Evolutionary conservation across 2,329 filamentous ascomycete species (phyloP).

Genomic region (Talaromyces sp.): DNA sequence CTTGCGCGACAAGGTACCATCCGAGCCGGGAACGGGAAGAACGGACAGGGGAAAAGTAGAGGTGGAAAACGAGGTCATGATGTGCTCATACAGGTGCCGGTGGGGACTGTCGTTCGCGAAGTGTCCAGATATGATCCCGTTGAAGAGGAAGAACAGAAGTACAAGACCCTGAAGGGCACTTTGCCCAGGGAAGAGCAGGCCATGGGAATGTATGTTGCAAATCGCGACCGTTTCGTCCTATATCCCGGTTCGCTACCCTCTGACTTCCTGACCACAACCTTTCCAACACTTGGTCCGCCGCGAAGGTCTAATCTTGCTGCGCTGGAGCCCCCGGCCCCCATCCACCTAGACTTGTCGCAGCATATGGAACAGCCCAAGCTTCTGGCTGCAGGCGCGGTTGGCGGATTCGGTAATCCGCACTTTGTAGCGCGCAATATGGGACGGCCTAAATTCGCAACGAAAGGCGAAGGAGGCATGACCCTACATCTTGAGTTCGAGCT

Average conservation of each 20-base stretch:
- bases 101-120: slow-evolving; percentile 87
- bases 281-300: slow-evolving; percentile 56
- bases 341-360: slow-evolving; percentile 68
- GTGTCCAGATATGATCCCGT: slow-evolving; percentile 73
- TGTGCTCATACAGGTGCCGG: slow-evolving; percentile 81
- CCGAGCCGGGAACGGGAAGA: slow-evolving; percentile 43
- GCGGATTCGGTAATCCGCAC: slow-evolving; percentile 89
- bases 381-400: slow-evolving; percentile 80
- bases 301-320: slow-evolving; percentile 57
- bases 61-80: slow-evolving; percentile 79
- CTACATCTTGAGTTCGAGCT: slow-evolving; percentile 83
- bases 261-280: slow-evolving; percentile 59
- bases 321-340: slow-evolving; percentile 67
- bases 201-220: slow-evolving; percentile 40
- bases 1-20: slow-evolving; percentile 70
- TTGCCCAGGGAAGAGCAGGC: slow-evolving; percentile 39
- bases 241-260: slow-evolving; percentile 77
- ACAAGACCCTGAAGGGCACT: slow-evolving; percentile 24
- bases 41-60: slow-evolving; percentile 47
- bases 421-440: slow-evolving; percentile 74
- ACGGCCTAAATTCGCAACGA: slow-evolving; percentile 82
- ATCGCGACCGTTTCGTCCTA: slow-evolving; percentile 74
- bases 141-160: slow-evolving; percentile 57
- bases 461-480: slow-evolving; percentile 73
- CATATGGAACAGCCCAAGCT: slow-evolving; percentile 81